Conservation (phyloP, 345 rosid species). For the Gossypium arboreum region DNA sequence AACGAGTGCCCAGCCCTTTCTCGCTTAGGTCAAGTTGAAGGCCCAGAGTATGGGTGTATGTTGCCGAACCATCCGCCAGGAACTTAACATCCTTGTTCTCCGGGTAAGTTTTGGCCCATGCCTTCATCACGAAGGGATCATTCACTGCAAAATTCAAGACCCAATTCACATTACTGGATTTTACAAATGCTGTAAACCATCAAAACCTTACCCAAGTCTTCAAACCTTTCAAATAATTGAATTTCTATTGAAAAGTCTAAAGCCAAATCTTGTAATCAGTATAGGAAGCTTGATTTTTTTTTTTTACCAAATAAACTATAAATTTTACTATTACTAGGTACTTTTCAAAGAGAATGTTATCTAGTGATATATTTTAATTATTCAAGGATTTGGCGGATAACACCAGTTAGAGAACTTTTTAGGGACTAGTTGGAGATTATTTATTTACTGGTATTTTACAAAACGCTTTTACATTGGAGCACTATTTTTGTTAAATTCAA, state of each 20-base stretch:
- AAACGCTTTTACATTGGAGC: too few species aligned
- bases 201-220: not conserved
- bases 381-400: too few species aligned
- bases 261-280: not conserved
- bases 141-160: slow-evolving; percentile 52
- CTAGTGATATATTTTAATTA: too few species aligned
- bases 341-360: too few species aligned
- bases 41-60: slow-evolving; percentile 74
- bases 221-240: not conserved
- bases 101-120: slow-evolving; percentile 91
- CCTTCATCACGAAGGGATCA: slow-evolving; percentile 96
- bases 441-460: too few species aligned
- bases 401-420: too few species aligned
- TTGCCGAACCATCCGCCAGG: slow-evolving; percentile 81
- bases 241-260: not conserved
- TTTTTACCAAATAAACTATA: not conserved
- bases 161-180: not conserved
- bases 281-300: not conserved
- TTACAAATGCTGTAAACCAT: too few species aligned
- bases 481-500: too few species aligned
- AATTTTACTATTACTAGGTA: not conserved
- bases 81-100: slow-evolving; percentile 92
- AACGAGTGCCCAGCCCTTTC: slow-evolving; percentile 84
- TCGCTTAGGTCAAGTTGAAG: slow-evolving; percentile 85
- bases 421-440: too few species aligned